Percentiles rank a stretch among this genome's conserved stretches.
phyloP scores from a whole-genome alignment of 2,329 filamentous ascomycete species.

The Alternaria sp. region DNA sequence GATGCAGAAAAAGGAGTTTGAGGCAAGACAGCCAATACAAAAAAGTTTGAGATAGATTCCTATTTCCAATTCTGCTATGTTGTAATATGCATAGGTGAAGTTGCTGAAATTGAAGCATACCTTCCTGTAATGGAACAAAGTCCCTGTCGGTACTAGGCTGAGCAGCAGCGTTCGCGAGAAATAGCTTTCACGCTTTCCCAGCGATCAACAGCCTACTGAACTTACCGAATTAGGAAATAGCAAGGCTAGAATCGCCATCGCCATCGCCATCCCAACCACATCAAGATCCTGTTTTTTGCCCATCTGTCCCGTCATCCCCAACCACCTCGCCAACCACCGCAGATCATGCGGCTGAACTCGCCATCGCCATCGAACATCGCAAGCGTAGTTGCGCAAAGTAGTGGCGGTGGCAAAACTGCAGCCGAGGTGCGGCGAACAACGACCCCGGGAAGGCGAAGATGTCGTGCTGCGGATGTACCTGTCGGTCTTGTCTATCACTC shows the following conservation, averaged over 20 bases:
- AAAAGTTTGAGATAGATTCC: background rate
- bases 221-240: background rate
- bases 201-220: background rate
- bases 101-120: background rate
- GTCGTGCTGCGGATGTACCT: background rate
- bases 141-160: background rate
- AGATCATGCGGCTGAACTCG: background rate
- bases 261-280: background rate
- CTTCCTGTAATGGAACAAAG: background rate
- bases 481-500: background rate
- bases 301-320: background rate
- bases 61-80: background rate
- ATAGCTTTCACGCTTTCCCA: background rate
- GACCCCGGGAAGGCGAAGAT: background rate
- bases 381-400: background rate
- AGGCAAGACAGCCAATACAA: background rate
- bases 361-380: background rate
- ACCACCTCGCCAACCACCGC: background rate
- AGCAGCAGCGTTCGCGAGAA: background rate
- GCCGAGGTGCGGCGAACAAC: background rate
- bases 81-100: background rate
- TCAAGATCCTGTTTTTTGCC: background rate
- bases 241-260: background rate
- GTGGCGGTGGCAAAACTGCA: background rate
- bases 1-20: background rate